These are phyloP conservation scores for Mixia osmundae DNA, from an alignment of 1,284 basidiomycete species.

Conservation along the genomic window DNA sequence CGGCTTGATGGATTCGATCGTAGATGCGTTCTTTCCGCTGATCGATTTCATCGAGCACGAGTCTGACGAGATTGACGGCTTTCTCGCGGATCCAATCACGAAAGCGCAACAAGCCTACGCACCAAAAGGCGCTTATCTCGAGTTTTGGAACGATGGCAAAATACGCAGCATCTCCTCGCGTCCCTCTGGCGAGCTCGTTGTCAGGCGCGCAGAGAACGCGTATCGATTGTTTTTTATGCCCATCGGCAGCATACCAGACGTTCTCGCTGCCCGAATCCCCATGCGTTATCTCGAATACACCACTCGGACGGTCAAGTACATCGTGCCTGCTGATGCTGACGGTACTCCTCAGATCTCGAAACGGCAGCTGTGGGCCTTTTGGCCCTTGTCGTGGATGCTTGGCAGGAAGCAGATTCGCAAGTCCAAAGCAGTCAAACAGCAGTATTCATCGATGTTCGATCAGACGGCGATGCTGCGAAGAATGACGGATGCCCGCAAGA, in stretches of 20 bases:
- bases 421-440: neutral
- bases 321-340: neutral
- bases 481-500: conserved; percentile 54
- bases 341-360: neutral
- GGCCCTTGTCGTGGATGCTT: neutral
- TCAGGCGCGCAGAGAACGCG: neutral
- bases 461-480: conserved; percentile 30
- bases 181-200: neutral
- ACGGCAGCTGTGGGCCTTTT: neutral
- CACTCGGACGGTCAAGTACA: neutral
- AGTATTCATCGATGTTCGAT: neutral
- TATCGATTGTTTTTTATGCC: neutral
- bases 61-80: conserved; percentile 48
- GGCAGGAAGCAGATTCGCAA: neutral
- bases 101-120: neutral
- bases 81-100: conserved; percentile 30
- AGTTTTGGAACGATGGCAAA: neutral
- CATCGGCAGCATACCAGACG: no score
- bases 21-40: conserved; percentile 81
- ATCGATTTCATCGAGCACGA: conserved; percentile 63
- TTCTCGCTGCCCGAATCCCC: conserved; percentile 1
- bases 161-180: neutral
- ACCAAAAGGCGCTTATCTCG: neutral
- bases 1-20: conserved; percentile 73
- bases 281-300: neutral